phyloP scores from a whole-genome alignment of 495 filamentous ascomycete species.

The Symbiotaphrina buchneri region DNA sequence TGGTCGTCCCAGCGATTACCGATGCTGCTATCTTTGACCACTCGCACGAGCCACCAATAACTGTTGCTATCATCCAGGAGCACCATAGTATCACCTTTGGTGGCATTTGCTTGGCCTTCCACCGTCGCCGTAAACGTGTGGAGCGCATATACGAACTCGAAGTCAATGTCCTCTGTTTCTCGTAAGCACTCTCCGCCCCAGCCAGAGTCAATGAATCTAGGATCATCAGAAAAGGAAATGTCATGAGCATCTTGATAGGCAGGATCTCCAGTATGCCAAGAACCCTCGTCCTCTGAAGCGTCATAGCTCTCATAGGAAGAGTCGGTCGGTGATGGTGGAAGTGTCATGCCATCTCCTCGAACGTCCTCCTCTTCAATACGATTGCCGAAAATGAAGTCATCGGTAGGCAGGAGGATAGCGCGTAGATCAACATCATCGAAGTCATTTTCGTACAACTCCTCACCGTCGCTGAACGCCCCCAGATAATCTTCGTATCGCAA shows the following conservation, averaged over 20 bases:
- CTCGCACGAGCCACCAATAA: conserved; percentile 97
- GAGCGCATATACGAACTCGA: conserved; percentile 96
- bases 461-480: too few relatives aligned
- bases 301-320: conserved; percentile 2
- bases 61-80: conserved; percentile 98
- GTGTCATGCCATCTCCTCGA: neutral
- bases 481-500: too few relatives aligned
- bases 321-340: too few relatives aligned
- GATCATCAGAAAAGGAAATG: conserved; percentile 22
- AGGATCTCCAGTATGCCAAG: conserved; percentile 5
- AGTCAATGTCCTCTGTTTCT: conserved; percentile 90
- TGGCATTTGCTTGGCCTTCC: conserved; percentile 94
- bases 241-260: conserved; percentile 27
- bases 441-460: too few relatives aligned
- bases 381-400: too few relatives aligned
- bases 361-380: neutral
- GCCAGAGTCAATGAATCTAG: conserved; percentile 38
- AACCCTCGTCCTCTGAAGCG: conserved; percentile 5
- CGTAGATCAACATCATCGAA: too few relatives aligned
- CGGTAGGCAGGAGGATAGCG: too few relatives aligned
- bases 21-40: conserved; percentile 94
- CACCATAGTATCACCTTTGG: conserved; percentile 99
- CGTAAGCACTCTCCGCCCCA: conserved; percentile 66
- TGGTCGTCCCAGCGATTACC: too few relatives aligned
- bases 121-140: conserved; percentile 96